These are phyloP conservation scores for Mycena polygramma DNA, from an alignment of 768 basidiomycete species.

Conservation along the genomic window DNA sequence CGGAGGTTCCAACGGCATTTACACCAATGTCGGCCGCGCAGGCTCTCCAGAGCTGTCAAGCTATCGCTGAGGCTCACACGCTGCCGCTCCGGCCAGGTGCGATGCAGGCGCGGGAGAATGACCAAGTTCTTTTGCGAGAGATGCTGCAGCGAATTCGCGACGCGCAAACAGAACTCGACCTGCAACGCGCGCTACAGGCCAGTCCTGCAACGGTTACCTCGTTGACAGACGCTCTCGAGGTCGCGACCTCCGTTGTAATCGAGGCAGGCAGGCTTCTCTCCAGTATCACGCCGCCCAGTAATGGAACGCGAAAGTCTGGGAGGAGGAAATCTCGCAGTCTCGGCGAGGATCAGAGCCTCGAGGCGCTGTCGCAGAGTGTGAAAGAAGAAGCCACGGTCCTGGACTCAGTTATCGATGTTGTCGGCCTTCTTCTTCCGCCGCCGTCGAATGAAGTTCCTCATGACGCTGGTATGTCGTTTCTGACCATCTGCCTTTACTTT, in stretches of 20 bases:
- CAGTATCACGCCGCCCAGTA: slow-evolving; percentile 19
- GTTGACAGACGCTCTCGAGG: slow-evolving; percentile 16
- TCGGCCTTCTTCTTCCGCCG: slow-evolving; percentile 9
- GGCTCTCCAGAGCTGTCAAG: slow-evolving; percentile 16
- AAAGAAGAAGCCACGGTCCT: slow-evolving; percentile 25
- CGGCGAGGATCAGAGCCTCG: slow-evolving; percentile 21
- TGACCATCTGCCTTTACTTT: no score
- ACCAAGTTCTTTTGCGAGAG: slow-evolving; percentile 20
- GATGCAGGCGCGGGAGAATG: not conserved
- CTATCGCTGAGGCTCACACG: slow-evolving; percentile 13
- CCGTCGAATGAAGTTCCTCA: no score
- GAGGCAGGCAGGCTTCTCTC: slow-evolving; percentile 23
- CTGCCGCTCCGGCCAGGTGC: slow-evolving; percentile 20
- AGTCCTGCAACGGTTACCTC: slow-evolving; percentile 13
- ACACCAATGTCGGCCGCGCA: slow-evolving; percentile 15
- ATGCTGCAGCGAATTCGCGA: slow-evolving; percentile 21
- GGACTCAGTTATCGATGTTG: slow-evolving; percentile 4
- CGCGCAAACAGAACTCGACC: slow-evolving; percentile 10
- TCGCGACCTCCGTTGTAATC: slow-evolving; percentile 17
- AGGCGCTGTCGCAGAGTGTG: slow-evolving; percentile 25
- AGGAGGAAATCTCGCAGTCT: slow-evolving; percentile 14
- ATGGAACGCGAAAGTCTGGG: slow-evolving; percentile 16
- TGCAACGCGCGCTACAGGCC: slow-evolving; percentile 6
- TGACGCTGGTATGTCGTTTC: no score
- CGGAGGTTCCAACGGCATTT: not conserved